phyloP scores from a whole-genome alignment of 768 basidiomycete species.

The Boletus vinaceobasis region DNA sequence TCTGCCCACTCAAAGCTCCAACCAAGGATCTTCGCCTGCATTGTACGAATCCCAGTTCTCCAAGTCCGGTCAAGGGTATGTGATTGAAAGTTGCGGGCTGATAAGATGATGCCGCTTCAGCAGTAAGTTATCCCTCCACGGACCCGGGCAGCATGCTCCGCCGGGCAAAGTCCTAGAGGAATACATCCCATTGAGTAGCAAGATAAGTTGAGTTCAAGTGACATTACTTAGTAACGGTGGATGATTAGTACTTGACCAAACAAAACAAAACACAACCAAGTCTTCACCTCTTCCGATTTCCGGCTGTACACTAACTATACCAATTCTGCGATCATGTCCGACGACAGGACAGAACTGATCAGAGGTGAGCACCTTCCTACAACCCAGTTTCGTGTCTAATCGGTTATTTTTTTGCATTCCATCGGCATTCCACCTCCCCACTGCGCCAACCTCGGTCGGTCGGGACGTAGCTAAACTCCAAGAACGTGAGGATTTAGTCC shows the following conservation, averaged over 20 bases:
- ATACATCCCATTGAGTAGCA: background rate
- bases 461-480: constrained; percentile 51
- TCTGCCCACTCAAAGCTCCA: too few species aligned
- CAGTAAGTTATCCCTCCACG: background rate
- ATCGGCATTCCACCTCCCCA: background rate
- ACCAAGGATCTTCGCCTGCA: background rate
- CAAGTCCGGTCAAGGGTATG: background rate
- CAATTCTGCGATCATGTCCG: constrained; percentile 25
- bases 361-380: constrained; percentile 22
- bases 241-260: constrained; percentile 3
- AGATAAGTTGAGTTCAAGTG: background rate
- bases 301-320: background rate
- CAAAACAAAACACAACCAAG: constrained; percentile 11
- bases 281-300: background rate
- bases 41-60: background rate
- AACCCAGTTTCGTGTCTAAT: background rate
- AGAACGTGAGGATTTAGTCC: constrained; percentile 71
- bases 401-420: background rate
- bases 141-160: background rate
- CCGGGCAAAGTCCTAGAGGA: background rate
- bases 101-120: background rate
- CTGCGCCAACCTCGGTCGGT: background rate
- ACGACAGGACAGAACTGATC: constrained; percentile 33
- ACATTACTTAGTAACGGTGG: background rate
- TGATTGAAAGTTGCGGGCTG: background rate